Percentiles rank a stretch among this genome's conserved stretches.
These are phyloP conservation scores for Tricholoma terreum DNA, from an alignment of 768 basidiomycete species.

Conservation along the genomic window DNA sequence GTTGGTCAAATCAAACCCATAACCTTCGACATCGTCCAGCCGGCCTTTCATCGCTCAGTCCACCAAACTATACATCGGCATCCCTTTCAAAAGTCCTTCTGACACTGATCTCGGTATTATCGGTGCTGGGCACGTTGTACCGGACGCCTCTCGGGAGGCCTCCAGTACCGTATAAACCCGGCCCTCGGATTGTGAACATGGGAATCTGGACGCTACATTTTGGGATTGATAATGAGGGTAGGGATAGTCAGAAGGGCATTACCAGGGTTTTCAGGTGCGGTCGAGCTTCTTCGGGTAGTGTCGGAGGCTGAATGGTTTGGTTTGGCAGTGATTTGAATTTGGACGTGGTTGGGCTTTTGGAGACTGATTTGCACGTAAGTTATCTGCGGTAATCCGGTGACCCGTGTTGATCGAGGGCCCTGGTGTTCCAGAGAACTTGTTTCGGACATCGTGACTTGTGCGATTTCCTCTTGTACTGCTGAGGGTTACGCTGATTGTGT, in stretches of 20 bases:
- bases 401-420: neutral
- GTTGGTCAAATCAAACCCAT: constrained; percentile 25
- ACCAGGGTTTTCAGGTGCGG: constrained; percentile 45
- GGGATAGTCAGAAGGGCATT: constrained; percentile 71
- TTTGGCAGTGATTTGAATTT: constrained; percentile 69
- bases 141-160: constrained; percentile 43
- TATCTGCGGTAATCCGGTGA: neutral
- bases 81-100: constrained; percentile 26
- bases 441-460: constrained; percentile 87
- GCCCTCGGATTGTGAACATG: constrained; percentile 66
- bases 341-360: constrained; percentile 81
- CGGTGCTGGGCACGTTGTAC: constrained; percentile 53
- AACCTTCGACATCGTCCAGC: neutral
- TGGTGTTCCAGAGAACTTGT: constrained; percentile 29
- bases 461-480: constrained; percentile 8
- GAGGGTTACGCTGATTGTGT: neutral
- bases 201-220: constrained; percentile 95
- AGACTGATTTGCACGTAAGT: constrained; percentile 82
- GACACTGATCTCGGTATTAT: constrained; percentile 39
- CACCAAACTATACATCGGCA: neutral
- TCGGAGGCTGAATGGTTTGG: neutral
- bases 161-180: constrained; percentile 58
- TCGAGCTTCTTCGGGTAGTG: neutral
- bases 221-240: constrained; percentile 70
- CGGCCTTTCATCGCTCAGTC: neutral